Evolutionary conservation across 2,329 filamentous ascomycete genomes (phyloP).

Genomic region (Penicillium decumbens): DNA sequence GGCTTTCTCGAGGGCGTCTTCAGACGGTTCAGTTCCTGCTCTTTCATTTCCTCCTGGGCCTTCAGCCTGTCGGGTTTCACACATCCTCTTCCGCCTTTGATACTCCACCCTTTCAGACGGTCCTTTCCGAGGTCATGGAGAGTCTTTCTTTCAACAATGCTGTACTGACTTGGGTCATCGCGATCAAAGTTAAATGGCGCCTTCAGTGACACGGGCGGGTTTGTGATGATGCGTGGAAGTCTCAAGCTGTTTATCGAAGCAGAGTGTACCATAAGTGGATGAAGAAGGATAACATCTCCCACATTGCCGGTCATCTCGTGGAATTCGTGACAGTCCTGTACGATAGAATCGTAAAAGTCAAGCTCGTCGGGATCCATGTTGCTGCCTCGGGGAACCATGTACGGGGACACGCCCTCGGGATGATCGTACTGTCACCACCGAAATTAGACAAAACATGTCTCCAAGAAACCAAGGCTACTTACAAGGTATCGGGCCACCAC

Average conservation of each 20-base stretch:
- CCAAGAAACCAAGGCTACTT: not conserved
- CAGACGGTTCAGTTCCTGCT: conserved; percentile 41
- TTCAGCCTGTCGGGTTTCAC: conserved; percentile 48
- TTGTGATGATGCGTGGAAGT: conserved; percentile 51
- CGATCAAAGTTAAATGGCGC: conserved; percentile 51
- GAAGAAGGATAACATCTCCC: conserved; percentile 53
- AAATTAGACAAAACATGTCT: not conserved
- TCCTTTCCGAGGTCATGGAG: conserved; percentile 46
- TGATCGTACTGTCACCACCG: conserved; percentile 45
- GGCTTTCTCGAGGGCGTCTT: conserved; percentile 1
- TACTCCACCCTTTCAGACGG: conserved; percentile 48
- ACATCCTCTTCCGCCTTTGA: conserved; percentile 41
- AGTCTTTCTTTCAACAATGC: conserved; percentile 52
- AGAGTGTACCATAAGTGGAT: conserved; percentile 54
- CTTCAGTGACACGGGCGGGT: conserved; percentile 50
- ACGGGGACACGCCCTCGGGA: conserved; percentile 62
- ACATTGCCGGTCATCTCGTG: conserved; percentile 50
- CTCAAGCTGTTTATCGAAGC: conserved; percentile 49
- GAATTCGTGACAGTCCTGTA: conserved; percentile 42
- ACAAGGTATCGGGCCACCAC: conserved; percentile 54
- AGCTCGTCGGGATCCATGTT: conserved; percentile 9
- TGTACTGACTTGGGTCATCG: conserved; percentile 44
- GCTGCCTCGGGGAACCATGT: conserved; percentile 56
- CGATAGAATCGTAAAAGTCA: conserved; percentile 40
- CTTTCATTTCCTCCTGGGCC: conserved; percentile 30